Base-by-base conservation (phyloP, 2,329 filamentous ascomycete genomes). In the Diplodia intermedia region DNA sequence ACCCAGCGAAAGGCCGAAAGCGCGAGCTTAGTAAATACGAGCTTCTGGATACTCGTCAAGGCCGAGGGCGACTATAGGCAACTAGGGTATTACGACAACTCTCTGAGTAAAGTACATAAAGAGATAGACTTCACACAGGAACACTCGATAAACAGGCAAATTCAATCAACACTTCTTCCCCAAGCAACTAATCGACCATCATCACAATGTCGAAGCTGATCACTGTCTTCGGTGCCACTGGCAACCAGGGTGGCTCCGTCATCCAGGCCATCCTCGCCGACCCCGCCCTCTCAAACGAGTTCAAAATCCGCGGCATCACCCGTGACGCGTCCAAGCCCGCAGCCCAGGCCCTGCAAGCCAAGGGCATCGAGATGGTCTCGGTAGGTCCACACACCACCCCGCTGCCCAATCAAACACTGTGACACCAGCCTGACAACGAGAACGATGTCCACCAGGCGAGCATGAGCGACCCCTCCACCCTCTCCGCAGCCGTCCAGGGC, bases 221-320 rank as follows among this genome's bases (percentile, higher is more conserved):
- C 73, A 84, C 83, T 55, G 80, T 89, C 14, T 85, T 89, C 71
- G 86, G 86, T 40, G 84, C 86, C 54, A 89, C 86, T n/a, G 86
- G 87, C 68, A 83, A 52, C 69, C 88, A 90, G 77, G 88, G 88
- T 56, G 84, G 85, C 69, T 86, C 85, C 7, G 81, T 89, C 61
- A 71, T 74, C 31, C 77, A 80, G 72, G 75, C 83, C 0, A 77
- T 85, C 1, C 56, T 61, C 56, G 38, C 56, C 56, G 56, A 61
- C 56, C 2, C 56, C 3, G 23, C 14, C 2, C 56, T 61, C 23
- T 61, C 56, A 38, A 61, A 61, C 29, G 56, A 61, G 36, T 77
- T 80, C 55, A 74, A 78, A 3, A 78, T 90, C 47, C 85, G 87
- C 29, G 87, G 80, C 55, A 80, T 89, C 33, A 87, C 86, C 2